These are phyloP conservation scores for Penicillium steckii DNA, from an alignment of 495 filamentous ascomycete genomes.

Conservation along the genomic window DNA sequence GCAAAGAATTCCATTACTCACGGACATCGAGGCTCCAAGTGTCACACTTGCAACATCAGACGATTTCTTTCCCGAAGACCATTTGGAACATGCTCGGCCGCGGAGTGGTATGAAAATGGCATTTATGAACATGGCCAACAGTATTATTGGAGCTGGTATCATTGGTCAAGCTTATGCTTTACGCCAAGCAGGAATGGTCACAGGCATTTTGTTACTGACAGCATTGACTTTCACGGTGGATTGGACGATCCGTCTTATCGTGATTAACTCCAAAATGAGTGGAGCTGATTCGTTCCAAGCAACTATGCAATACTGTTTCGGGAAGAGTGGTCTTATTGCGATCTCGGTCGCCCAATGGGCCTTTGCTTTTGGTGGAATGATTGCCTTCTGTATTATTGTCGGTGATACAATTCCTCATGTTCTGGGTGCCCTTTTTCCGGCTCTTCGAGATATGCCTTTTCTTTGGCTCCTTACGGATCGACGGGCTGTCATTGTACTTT, in stretches of 20 bases:
- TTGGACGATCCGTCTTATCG: slow-evolving; percentile 96
- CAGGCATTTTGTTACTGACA: slow-evolving; percentile 75
- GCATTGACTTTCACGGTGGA: slow-evolving; percentile 79
- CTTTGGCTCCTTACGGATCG: slow-evolving; percentile 79
- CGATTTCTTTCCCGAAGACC: slow-evolving; percentile 58
- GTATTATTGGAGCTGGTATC: slow-evolving; percentile 95
- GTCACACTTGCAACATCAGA: slow-evolving; percentile 72
- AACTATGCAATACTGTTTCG: slow-evolving; percentile 93
- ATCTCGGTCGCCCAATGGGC: slow-evolving; percentile 92
- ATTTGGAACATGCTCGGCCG: slow-evolving; percentile 59
- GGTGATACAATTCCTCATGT: slow-evolving; percentile 95
- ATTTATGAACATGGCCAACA: slow-evolving; percentile 99
- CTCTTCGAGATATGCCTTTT: slow-evolving; percentile 67
- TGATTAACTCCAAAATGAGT: slow-evolving; percentile 91
- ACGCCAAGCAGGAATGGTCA: slow-evolving; percentile 79
- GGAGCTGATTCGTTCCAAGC: slow-evolving; percentile 91
- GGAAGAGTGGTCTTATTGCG: slow-evolving; percentile 79
- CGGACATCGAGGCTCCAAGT: slow-evolving; percentile 82
- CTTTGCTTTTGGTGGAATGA: slow-evolving; percentile 98
- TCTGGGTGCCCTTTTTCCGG: slow-evolving; percentile 75
- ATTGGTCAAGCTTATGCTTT: slow-evolving; percentile 98
- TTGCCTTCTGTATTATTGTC: slow-evolving; percentile 96
- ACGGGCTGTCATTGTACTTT: slow-evolving; percentile 78
- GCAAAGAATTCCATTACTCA: slow-evolving; percentile 72
- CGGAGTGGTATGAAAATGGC: slow-evolving; percentile 65